Percentiles rank a stretch among this genome's conserved stretches.
Evolutionary conservation across 2,329 filamentous ascomycete genomes (phyloP).

Genomic region (Berkeleyomyces basicola): DNA sequence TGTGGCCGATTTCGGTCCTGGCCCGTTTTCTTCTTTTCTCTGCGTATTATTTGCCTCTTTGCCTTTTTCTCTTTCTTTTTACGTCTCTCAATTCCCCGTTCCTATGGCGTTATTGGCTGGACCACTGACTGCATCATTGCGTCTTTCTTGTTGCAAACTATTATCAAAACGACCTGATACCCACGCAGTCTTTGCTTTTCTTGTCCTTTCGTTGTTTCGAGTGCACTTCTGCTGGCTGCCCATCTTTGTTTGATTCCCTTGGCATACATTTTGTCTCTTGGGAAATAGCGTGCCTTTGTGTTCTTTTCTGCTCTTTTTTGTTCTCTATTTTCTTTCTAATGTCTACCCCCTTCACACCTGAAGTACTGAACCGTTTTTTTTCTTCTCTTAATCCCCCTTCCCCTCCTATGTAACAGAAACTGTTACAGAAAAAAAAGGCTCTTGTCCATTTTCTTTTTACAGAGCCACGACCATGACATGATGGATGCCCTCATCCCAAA

Average conservation of each 20-base stretch:
- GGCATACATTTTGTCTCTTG: neutral
- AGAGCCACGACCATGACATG: neutral
- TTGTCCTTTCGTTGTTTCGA: neutral
- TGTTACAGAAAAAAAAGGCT: neutral
- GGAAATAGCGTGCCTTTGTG: neutral
- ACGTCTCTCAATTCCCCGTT: neutral
- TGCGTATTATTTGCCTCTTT: neutral
- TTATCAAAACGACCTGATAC: constrained; percentile 3
- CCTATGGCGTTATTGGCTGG: constrained; percentile 4
- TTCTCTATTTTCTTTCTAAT: no score
- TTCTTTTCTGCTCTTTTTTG: neutral
- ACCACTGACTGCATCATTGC: neutral
- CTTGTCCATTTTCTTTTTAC: neutral
- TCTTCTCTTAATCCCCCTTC: neutral
- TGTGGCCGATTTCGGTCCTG: neutral
- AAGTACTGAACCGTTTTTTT: neutral
- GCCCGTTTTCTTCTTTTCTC: neutral
- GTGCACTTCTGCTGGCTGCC: neutral
- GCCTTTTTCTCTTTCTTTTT: neutral
- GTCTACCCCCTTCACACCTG: no score
- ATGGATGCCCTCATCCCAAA: neutral
- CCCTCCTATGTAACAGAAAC: neutral
- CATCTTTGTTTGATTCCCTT: neutral
- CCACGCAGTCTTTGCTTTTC: neutral
- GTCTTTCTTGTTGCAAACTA: neutral